Percentiles rank a stretch among this genome's conserved stretches.
phyloP scores from a whole-genome alignment of 2,329 filamentous ascomycete species.

The Ophiostoma novo-ulmi region DNA sequence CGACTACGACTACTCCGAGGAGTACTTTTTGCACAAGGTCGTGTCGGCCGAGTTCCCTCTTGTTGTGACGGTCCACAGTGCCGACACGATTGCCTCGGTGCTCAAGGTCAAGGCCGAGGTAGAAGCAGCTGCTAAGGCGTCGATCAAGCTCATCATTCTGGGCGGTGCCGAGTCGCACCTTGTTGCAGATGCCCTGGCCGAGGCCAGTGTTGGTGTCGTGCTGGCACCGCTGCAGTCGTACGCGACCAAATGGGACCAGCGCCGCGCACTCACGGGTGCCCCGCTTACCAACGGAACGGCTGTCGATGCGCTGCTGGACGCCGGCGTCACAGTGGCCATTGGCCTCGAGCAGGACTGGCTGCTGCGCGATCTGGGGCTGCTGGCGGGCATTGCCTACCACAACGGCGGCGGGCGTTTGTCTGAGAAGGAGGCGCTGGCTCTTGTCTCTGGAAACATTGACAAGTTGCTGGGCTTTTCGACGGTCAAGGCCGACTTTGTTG shows the following conservation, averaged over 20 bases:
- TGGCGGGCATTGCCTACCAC: constrained; percentile 54
- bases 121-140: constrained; percentile 37
- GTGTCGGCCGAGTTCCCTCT: constrained; percentile 51
- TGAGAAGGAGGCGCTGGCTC: constrained; percentile 50
- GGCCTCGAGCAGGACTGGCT: constrained; percentile 59
- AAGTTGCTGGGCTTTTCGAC: constrained; percentile 49
- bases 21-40: constrained; percentile 49
- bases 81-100: constrained; percentile 56
- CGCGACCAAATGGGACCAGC: constrained; percentile 54
- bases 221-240: constrained; percentile 56
- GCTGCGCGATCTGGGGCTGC: constrained; percentile 53
- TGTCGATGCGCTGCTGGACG: constrained; percentile 52
- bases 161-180: constrained; percentile 61
- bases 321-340: constrained; percentile 54
- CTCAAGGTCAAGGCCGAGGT: constrained; percentile 55
- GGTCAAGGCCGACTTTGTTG: constrained; percentile 48
- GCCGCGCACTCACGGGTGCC: constrained; percentile 57
- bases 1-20: constrained; percentile 44
- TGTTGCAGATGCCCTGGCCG: constrained; percentile 53
- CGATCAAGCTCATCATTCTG: constrained; percentile 52
- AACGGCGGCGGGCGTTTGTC: constrained; percentile 53
- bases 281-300: constrained; percentile 62
- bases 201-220: constrained; percentile 54
- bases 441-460: constrained; percentile 55
- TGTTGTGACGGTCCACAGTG: constrained; percentile 56